Conservation (phyloP, 2,329 filamentous ascomycete species). For the Ascochyta lentis region DNA sequence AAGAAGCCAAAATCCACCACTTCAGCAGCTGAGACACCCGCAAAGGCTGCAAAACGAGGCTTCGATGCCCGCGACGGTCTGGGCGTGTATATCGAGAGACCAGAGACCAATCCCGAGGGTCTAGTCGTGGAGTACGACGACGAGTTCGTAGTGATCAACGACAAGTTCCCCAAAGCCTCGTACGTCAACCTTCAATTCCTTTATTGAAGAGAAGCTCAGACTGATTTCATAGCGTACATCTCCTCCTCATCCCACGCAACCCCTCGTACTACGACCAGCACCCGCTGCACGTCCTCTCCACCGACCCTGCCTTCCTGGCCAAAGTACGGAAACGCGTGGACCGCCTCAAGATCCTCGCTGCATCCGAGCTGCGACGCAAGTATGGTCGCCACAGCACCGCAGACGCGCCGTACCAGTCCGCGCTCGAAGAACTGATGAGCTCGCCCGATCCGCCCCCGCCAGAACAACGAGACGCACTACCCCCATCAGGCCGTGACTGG, state of each 20-base stretch:
- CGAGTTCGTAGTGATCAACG: constrained; percentile 78
- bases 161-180: constrained; percentile 79
- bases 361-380: constrained; percentile 73
- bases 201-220: background rate
- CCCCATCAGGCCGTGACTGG: constrained; percentile 80
- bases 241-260: constrained; percentile 84
- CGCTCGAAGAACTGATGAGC: constrained; percentile 59
- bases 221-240: constrained; percentile 68
- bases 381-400: constrained; percentile 68
- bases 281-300: constrained; percentile 77
- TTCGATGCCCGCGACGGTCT: constrained; percentile 65
- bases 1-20: constrained; percentile 46
- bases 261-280: constrained; percentile 66
- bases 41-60: constrained; percentile 16
- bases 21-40: constrained; percentile 7
- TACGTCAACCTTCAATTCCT: constrained; percentile 2
- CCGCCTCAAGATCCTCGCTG: constrained; percentile 70
- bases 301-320: constrained; percentile 70
- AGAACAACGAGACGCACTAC: constrained; percentile 52
- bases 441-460: constrained; percentile 35
- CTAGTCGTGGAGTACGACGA: constrained; percentile 70
- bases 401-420: constrained; percentile 69
- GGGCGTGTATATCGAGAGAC: constrained; percentile 69
- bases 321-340: constrained; percentile 66
- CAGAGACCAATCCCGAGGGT: constrained; percentile 64